phyloP scores from a whole-genome alignment of 306 rosid species.

The Acacia confusa region DNA sequence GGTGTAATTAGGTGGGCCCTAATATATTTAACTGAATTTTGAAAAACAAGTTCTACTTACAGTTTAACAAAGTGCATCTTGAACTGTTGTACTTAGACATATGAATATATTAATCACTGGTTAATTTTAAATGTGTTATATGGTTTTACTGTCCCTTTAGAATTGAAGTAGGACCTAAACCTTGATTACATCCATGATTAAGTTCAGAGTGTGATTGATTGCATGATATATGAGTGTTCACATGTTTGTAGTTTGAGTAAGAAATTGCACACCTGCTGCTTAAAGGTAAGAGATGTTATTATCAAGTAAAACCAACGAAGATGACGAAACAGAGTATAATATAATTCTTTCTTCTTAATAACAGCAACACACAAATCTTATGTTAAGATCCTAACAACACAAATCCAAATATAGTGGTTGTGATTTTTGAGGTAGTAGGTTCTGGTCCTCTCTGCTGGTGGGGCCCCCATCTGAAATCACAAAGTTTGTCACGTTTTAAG shows the following conservation, averaged over 20 bases:
- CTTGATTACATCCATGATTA: not conserved
- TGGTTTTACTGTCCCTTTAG: not conserved
- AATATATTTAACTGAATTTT: not conserved
- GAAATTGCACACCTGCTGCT: slow-evolving; percentile 30
- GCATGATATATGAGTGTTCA: not conserved
- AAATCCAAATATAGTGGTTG: slow-evolving; percentile 36
- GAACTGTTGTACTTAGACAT: not conserved
- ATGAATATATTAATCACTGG: too few species aligned
- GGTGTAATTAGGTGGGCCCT: not conserved
- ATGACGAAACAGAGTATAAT: slow-evolving; percentile 34
- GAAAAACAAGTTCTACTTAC: not conserved
- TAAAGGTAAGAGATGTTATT: slow-evolving; percentile 23
- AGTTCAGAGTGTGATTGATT: not conserved
- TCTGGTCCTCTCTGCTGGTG: not conserved
- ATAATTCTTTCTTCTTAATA: slow-evolving; percentile 33
- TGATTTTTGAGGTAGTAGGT: slow-evolving; percentile 2
- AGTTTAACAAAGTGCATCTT: not conserved
- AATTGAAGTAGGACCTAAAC: not conserved
- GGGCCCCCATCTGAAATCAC: not conserved
- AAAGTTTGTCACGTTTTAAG: not conserved
- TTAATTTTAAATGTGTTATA: not conserved
- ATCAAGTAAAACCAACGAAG: slow-evolving; percentile 18
- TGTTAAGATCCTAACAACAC: slow-evolving; percentile 32
- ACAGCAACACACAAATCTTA: slow-evolving; percentile 40
- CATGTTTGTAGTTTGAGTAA: slow-evolving; percentile 17